A percentile compares a stretch with the other conserved stretches of the same genome.
Evolutionary conservation across 352 stramenopile species (phyloP).

Genomic region (Phytophthora sp.): DNA sequence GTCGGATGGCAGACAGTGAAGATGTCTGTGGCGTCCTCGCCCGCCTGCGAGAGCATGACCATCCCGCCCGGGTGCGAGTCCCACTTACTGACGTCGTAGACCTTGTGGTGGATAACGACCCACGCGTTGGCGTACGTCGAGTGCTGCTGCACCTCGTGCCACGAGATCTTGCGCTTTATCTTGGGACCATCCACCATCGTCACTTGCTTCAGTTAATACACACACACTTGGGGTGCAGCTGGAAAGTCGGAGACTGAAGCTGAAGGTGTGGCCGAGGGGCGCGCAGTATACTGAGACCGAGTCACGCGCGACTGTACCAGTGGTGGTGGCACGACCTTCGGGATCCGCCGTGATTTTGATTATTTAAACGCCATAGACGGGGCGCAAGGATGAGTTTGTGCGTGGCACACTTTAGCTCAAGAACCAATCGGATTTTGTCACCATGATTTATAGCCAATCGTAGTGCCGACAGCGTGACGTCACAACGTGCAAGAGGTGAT

Average conservation of each 20-base stretch:
- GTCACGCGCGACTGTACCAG: conserved; percentile 26
- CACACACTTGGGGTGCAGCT: conserved; percentile 8
- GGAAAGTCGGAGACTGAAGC: conserved; percentile 40
- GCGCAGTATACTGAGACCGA: conserved; percentile 5
- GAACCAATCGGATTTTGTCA: conserved; percentile 4
- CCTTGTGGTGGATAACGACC: conserved; percentile 92
- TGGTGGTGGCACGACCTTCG: conserved; percentile 26
- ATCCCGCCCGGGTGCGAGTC: conserved; percentile 86
- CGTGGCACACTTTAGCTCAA: conserved; percentile 11
- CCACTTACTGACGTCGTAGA: conserved; percentile 91
- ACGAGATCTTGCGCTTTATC: conserved; percentile 72
- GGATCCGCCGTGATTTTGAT: conserved; percentile 25
- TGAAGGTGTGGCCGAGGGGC: conserved; percentile 24
- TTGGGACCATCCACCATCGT: conserved; percentile 74
- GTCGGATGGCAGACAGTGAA: conserved; percentile 98
- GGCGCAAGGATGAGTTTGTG: background rate
- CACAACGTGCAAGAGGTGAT: conserved; percentile 32
- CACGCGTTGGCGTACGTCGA: conserved; percentile 77
- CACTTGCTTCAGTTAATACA: background rate
- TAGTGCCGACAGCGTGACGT: conserved; percentile 11
- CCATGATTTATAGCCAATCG: conserved; percentile 14
- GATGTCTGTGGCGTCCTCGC: conserved; percentile 98
- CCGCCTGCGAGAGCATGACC: conserved; percentile 98
- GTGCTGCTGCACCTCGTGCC: conserved; percentile 81
- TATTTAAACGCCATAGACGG: conserved; percentile 19